Evolutionary conservation across 352 stramenopile species (phyloP), one percentile per base, ranked within the genome.

Genomic region (Phytophthora sojae): DNA sequence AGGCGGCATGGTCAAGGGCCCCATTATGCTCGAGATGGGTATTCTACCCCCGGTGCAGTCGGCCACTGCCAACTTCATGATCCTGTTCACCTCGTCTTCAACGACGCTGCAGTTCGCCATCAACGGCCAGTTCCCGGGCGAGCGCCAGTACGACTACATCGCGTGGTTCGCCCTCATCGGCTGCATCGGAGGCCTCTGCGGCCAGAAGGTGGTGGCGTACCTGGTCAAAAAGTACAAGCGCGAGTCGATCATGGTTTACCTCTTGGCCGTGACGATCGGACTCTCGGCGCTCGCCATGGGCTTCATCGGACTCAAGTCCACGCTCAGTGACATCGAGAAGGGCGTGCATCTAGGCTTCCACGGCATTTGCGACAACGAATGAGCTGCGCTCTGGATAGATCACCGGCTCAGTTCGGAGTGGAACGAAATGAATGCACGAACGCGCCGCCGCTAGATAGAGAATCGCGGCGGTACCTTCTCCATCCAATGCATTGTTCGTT

Each of bases 21-120:
- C 97, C 0, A 89, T 99, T 57, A 98, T 99, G 97, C 88, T 99
- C 1, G 93, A 98, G 30, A 99, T 99, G 92, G 97, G 97, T 15
- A 94, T 99, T 25, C 77, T 98, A 25, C 89, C 89, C 1, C 71
- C 79, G 6, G 86, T 96, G 52, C 91, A 97, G 30, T 97, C 90
- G 5, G 95, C 96, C 21, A 98, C 96, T 2, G 96, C 94, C 37
- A 98, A 96, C 64, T 96, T 91, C 72, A 96, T 96, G 89, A 94
- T 96, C 52, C 64, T 96, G 7, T 96, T 93, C 75, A 96, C 89
- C 7, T 97, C 95, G n/a, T 95, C 97, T 23, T 97, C 96, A 0
- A 99, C 97, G 5, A 99, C 97, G 29, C 75, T 96, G 49, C 89
- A 93, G 64, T 96, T 96, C 61, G 83, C 85, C 6, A 92, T 95